A percentile compares a stretch with the other conserved stretches of the same genome.
phyloP scores from a whole-genome alignment of 148 eudicot genomes.

The Rhododendron mucronatum region DNA sequence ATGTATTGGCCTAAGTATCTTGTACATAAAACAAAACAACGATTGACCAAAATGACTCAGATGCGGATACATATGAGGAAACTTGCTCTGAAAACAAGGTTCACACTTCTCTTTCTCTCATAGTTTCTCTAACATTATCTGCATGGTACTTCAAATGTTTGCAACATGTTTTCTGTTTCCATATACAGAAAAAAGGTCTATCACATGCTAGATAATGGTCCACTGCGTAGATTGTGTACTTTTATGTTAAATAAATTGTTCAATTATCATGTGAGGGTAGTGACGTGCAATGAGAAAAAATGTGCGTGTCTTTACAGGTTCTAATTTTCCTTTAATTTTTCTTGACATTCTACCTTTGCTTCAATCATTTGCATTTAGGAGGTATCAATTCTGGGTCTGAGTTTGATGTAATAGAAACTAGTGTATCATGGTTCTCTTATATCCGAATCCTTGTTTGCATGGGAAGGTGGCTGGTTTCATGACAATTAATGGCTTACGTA shows the following conservation, averaged over 20 bases:
- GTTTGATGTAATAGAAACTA: neutral
- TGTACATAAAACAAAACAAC: conserved; percentile 86
- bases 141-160: neutral
- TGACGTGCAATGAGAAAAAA: neutral
- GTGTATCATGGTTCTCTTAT: neutral
- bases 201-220: neutral
- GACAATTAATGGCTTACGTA: neutral
- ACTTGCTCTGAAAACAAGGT: conserved; percentile 91
- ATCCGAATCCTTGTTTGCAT: neutral
- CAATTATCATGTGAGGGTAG: neutral
- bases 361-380: neutral
- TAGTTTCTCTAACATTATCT: neutral
- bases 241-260: neutral
- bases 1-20: conserved; percentile 93
- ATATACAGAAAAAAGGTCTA: neutral
- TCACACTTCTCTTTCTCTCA: neutral
- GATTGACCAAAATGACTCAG: conserved; percentile 94
- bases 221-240: neutral
- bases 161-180: neutral
- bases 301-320: neutral
- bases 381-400: neutral
- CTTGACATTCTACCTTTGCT: neutral
- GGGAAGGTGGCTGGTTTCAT: neutral
- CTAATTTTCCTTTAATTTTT: neutral
- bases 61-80: conserved; percentile 97